phyloP scores from a whole-genome alignment of 192 early-diverging fungal species.

The Gigaspora rosea region DNA sequence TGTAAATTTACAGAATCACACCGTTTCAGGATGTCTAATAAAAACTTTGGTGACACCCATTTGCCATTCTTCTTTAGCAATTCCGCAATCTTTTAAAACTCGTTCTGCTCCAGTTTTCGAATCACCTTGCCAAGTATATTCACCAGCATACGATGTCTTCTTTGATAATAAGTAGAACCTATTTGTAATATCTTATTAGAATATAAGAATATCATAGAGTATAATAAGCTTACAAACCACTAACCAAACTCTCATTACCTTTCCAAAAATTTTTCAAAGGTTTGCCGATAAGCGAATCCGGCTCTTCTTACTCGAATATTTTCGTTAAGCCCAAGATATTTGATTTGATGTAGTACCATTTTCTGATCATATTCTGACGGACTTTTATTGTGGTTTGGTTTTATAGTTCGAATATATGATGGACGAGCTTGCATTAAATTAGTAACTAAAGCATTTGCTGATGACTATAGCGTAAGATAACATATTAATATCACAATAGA shows the following conservation, averaged over 20 bases:
- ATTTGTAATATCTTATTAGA: slow-evolving; percentile 43
- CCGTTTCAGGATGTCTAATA: slow-evolving; percentile 91
- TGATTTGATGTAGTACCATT: slow-evolving; percentile 95
- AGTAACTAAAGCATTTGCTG: slow-evolving; percentile 82
- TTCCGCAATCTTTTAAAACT: slow-evolving; percentile 86
- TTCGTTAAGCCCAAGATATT: slow-evolving; percentile 94
- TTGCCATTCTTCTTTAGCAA: slow-evolving; percentile 90
- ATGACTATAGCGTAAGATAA: slow-evolving; percentile 32
- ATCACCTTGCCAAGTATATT: slow-evolving; percentile 82
- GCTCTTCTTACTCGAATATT: slow-evolving; percentile 98
- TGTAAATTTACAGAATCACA: slow-evolving; percentile 29
- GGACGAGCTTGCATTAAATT: slow-evolving; percentile 96
- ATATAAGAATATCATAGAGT: slow-evolving; percentile 22
- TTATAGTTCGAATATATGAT: slow-evolving; percentile 96
- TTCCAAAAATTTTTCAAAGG: slow-evolving; percentile 86
- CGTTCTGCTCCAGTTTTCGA: slow-evolving; percentile 67
- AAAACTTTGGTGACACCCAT: slow-evolving; percentile 94
- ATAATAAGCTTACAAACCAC: neutral
- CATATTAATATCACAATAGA: neutral
- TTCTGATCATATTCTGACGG: slow-evolving; percentile 88
- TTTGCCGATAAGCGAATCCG: slow-evolving; percentile 95
- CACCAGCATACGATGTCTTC: slow-evolving; percentile 79
- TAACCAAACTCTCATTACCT: slow-evolving; percentile 35
- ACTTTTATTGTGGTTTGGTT: slow-evolving; percentile 95
- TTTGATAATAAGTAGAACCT: slow-evolving; percentile 77